phyloP scores from a whole-genome alignment of 2,329 filamentous ascomycete genomes.

The Ophiostoma angusticollis region DNA sequence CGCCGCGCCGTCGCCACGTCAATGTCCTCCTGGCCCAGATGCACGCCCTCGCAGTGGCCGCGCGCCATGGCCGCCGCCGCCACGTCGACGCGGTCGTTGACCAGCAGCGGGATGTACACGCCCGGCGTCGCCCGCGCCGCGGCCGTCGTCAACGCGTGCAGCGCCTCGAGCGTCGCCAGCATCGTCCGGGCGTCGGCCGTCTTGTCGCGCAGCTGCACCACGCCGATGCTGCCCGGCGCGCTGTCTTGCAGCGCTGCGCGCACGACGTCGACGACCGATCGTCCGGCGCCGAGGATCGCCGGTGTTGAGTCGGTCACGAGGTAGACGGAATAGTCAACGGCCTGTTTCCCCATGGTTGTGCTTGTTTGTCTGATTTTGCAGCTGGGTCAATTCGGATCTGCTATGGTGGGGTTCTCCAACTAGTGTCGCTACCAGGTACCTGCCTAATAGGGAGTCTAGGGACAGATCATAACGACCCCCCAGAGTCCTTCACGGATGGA shows the following conservation, averaged over 20 bases:
- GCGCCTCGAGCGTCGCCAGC: constrained; percentile 53
- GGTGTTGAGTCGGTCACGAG: constrained; percentile 90
- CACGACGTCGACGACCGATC: constrained; percentile 60
- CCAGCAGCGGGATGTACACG: constrained; percentile 73
- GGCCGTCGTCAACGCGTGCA: constrained; percentile 56
- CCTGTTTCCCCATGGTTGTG: not conserved
- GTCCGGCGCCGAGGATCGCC: constrained; percentile 55
- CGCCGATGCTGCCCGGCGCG: constrained; percentile 22
- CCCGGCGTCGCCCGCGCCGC: constrained; percentile 29
- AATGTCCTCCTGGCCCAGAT: constrained; percentile 92
- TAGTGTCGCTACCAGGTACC: no score
- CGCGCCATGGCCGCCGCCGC: constrained; percentile 75
- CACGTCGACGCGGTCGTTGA: constrained; percentile 89
- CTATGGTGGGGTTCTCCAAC: no score
- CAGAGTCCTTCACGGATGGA: not conserved
- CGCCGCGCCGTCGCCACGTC: constrained; percentile 44
- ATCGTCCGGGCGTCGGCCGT: constrained; percentile 58
- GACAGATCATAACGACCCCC: no score
- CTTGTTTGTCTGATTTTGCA: no score
- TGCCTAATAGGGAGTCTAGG: no score
- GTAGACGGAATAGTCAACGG: constrained; percentile 68
- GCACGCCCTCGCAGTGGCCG: constrained; percentile 78
- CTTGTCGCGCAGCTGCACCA: constrained; percentile 90
- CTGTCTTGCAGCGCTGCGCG: constrained; percentile 66
- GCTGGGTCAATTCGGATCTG: no score